Base-by-base conservation (phyloP, 208 protist species). In the Acanthamoeba quina region DNA sequence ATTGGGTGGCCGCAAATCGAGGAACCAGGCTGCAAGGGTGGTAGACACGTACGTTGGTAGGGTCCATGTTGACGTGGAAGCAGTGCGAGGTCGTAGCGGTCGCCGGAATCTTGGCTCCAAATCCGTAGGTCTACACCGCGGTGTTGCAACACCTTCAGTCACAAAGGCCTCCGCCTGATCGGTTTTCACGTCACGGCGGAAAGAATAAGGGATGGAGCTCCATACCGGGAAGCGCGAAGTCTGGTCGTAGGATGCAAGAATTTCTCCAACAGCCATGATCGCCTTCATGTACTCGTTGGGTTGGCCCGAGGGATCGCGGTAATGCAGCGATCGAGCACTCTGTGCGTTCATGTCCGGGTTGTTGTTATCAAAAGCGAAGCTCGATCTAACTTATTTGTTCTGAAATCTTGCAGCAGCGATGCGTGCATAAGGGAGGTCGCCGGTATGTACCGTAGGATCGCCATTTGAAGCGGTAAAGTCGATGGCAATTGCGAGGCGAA, bases 401-500 rank as follows among this genome's bases (percentile, higher is more conserved):
- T 41, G 37, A 41, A 41, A 41, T 3, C 37, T 41, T 41, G 37
- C 34, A 37, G 34, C 34, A 37, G 34, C 37, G 37, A 41, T 56
- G 52, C 52, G 15, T 17, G 52, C 15, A 17, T 17, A 17, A 56
- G 52, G 13, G 52, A 56, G 52, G 52, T 11, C 52, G 52, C 52
- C 52, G 37, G 37, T n/a, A n/a, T 41, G 37, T 41, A 41, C 5
- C 17, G 56, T 19, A 29, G 92, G 93, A 7, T 80, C 26, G 31
- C 66, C 76, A 68, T 97, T 97, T 19, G 93, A 96, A 15, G 62
- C 96, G 1, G 96, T 97, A 19, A 95, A 97, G 92, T 97, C 96
- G 60, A 97, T 97, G 64, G 80, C 96, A 21, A 95, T 24, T 0
- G 96, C 85, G 6, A 97, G 52, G 5, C 15, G 37, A n/a, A 97